Evolutionary conservation across 306 rosid genomes (phyloP), one percentile per base, ranked within the genome.

Genomic region (Echinosophora koreensis): DNA sequence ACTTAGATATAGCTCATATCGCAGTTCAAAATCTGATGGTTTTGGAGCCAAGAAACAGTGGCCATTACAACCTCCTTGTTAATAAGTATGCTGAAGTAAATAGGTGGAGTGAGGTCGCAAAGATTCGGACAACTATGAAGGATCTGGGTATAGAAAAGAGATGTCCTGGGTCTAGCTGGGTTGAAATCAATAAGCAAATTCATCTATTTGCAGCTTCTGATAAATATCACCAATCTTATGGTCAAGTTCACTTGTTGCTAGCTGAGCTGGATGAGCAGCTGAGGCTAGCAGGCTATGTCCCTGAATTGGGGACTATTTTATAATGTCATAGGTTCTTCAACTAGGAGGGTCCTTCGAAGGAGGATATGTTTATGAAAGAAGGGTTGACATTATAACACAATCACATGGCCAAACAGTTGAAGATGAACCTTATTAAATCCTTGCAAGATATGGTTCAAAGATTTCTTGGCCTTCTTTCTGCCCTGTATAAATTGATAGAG

Each of bases 91-190:
- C 91, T 28, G 94, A 87, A 73, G 89, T 51, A 3, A 82, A 86
- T 73, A 71, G 80, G 73, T 90, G 97, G 97, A 71, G 72, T 50
- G 89, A 94, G 64, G 97, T 92, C 32, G 85, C 84, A 0, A 87
- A 79, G 35, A 78, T 87, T 57, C 85, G 94, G 77, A 68, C 78
- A 44, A 73, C 80, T 68, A 89, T 94, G 97, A 92, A 89, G 78
- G 80, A 85, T 69, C 73, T 83, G 18, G 89, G 97, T 16, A 84
- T 91, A 17, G 96, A 88, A 77, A 94, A 90, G 84, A 89, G 28
- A 52, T 86, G 82, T 77, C 96, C 96, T 9, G 96, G 92, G 59
- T 84, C 89, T 17, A 94, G 96, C 82, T 94, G 94, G 96, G 85
- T 92, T 42, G 98, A 91, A 82, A 80, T 87, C 64, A 63, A 62